These are phyloP conservation scores for Annulohypoxylon truncatum DNA, from an alignment of 2,329 filamentous ascomycete genomes.

Conservation along the genomic window DNA sequence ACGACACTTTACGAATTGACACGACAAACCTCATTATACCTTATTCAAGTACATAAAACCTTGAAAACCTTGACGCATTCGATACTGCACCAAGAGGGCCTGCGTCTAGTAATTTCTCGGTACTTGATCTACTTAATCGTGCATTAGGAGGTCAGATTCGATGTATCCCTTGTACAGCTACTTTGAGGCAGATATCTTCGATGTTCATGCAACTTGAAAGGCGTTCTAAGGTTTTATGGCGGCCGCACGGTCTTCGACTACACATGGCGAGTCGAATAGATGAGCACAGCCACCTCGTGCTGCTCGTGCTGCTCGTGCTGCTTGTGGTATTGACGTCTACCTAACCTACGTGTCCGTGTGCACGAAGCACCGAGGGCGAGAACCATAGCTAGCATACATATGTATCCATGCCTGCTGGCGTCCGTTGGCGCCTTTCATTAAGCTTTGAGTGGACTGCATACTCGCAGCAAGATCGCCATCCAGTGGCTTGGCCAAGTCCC, in stretches of 20 bases:
- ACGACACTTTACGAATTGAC: slow-evolving; percentile 1
- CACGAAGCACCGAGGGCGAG: slow-evolving; percentile 6
- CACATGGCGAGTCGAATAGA: slow-evolving; percentile 3
- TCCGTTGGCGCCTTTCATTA: slow-evolving; percentile 21
- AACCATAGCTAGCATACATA: not conserved
- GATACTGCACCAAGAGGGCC: not conserved
- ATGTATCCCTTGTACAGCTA: slow-evolving; percentile 7
- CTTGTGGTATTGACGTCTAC: slow-evolving; percentile 20
- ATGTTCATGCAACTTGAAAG: slow-evolving; percentile 16
- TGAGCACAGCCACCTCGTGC: slow-evolving; percentile 27
- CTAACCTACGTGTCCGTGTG: slow-evolving; percentile 32
- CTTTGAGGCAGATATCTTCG: slow-evolving; percentile 15
- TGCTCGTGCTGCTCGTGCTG: not conserved
- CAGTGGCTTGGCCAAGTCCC: slow-evolving; percentile 23
- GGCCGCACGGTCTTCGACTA: not conserved
- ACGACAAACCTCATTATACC: not conserved
- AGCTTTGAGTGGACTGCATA: slow-evolving; percentile 27
- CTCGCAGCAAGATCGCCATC: slow-evolving; percentile 37
- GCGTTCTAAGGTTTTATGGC: not conserved
- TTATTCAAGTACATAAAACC: not conserved
- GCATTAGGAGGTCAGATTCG: slow-evolving; percentile 2
- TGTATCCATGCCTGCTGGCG: not conserved
- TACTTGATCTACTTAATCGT: slow-evolving; percentile 5
- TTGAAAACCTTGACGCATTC: not conserved
- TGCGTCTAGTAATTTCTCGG: not conserved